Base-by-base conservation (phyloP, 2,329 filamentous ascomycete genomes). In the Fusarium penzigii region DNA sequence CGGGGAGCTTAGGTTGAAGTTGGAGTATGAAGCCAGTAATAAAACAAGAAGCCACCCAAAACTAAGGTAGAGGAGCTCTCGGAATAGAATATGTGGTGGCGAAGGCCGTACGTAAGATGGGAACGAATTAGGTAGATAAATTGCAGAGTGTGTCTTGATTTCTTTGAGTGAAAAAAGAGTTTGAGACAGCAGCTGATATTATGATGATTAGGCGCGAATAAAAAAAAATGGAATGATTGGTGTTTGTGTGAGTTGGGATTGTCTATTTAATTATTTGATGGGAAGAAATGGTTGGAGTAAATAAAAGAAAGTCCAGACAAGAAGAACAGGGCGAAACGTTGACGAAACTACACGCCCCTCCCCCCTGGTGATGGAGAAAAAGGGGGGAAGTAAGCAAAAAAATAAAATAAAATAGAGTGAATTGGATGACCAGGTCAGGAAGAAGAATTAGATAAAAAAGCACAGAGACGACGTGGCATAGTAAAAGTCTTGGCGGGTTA, bases 401-500 rank as follows among this genome's bases (percentile, higher is more conserved):
- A 14, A 36, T 6, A 36, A 11, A 36, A 36, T 5, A 25, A 25
- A 7, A 25, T 5, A 7, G 20, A 25, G 7, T 25, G 4, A 25
- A 25, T 25, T 25, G 20, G 7, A 25, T 25, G 20, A 25, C 7
- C 20, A 25, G 20, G 20, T 25, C 7, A 25, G 20, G 20, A 25
- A 5, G 20, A 25, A 25, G 20, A 25, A 25, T 25, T 25, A 25
- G 20, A 25, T 7, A 25, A 7, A 25, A 25, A 16, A 39, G 12
- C 12, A 39, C 36, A 40, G 34, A 41, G 50, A 44, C 42, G 49
- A 53, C 46, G 50, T 50, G 53, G 44, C 44, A 45, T 36, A 45
- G 25, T 16, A 16, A 10, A 32, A 17, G 40, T 43, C 48, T 50
- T 46, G 48, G 47, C 43, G 34, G 10, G 13, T 32, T 20, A 25